A percentile compares a stretch with the other conserved stretches of the same genome.
Evolutionary conservation across 306 rosid genomes (phyloP).

Genomic region (Prunus davidiana): DNA sequence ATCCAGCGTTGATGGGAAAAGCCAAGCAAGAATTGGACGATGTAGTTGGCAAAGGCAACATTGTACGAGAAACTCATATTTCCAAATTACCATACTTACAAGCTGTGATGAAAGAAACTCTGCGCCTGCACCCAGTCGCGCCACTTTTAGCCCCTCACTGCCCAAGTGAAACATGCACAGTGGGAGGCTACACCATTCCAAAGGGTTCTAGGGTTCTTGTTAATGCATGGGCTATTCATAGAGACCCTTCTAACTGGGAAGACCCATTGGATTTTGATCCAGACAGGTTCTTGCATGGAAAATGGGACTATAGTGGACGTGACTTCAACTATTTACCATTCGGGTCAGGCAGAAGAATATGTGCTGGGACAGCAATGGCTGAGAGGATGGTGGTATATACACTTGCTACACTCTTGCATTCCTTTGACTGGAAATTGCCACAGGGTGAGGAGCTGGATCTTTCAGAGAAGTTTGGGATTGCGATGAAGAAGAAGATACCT

Average conservation of each 20-base stretch:
- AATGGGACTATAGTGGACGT: slow-evolving; percentile 4
- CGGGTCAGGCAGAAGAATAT: slow-evolving; percentile 31
- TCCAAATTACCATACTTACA: slow-evolving; percentile 21
- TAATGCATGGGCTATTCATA: too few species aligned
- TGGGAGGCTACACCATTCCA: too few species aligned
- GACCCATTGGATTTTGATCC: slow-evolving; percentile 21
- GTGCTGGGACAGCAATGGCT: slow-evolving; percentile 20
- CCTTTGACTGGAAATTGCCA: too few species aligned
- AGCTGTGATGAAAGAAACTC: slow-evolving; percentile 29
- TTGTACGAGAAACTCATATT: slow-evolving; percentile 27
- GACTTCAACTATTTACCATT: slow-evolving; percentile 23
- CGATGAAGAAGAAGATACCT: too few species aligned
- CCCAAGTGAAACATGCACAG: too few species aligned
- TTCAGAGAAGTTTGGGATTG: too few species aligned
- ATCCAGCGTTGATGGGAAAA: slow-evolving; percentile 41
- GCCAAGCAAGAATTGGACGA: slow-evolving; percentile 51
- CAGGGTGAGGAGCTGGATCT: too few species aligned
- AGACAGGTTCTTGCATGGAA: slow-evolving; percentile 10
- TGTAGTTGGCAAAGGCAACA: slow-evolving; percentile 42
- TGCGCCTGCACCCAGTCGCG: slow-evolving; percentile 31
- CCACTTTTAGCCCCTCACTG: slow-evolving; percentile 3
- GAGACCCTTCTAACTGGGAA: slow-evolving; percentile 12
- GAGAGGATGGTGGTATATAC: slow-evolving; percentile 7
- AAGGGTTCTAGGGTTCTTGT: too few species aligned
- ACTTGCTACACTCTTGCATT: not conserved